Evolutionary conservation across 192 early-diverging fungal genomes (phyloP).

Genomic region (Chytriomyces confervae): DNA sequence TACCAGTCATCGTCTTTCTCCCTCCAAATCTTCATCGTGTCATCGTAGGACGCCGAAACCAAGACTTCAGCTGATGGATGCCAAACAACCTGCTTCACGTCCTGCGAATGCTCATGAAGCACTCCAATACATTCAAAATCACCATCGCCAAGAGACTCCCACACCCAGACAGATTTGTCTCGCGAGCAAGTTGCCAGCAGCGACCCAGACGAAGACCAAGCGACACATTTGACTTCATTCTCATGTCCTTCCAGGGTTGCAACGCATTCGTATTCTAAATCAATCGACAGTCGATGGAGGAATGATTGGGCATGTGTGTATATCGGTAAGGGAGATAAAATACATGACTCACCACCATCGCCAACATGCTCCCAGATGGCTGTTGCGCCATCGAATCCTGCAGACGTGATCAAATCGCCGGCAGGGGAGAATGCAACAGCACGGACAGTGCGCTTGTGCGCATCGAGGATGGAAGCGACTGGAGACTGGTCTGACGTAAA

Average conservation of each 20-base stretch:
- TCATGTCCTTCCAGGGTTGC: slow-evolving; percentile 98
- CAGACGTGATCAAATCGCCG: slow-evolving; percentile 77
- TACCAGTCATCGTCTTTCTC: slow-evolving; percentile 98
- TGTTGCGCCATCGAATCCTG: slow-evolving; percentile 92
- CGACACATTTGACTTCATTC: slow-evolving; percentile 94
- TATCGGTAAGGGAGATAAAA: background rate
- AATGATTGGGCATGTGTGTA: background rate
- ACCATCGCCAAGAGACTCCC: slow-evolving; percentile 65
- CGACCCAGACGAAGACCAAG: slow-evolving; percentile 82
- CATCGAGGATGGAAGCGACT: slow-evolving; percentile 76
- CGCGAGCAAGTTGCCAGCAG: slow-evolving; percentile 92
- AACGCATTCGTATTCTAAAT: slow-evolving; percentile 79
- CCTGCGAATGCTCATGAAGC: slow-evolving; percentile 93
- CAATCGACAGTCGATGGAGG: background rate
- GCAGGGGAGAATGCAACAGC: slow-evolving; percentile 80
- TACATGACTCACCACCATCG: slow-evolving; percentile 31
- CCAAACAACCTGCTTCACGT: slow-evolving; percentile 95
- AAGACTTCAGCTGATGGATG: slow-evolving; percentile 78
- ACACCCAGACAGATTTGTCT: slow-evolving; percentile 99
- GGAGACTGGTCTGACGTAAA: slow-evolving; percentile 66
- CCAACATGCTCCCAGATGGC: slow-evolving; percentile 88
- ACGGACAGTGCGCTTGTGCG: slow-evolving; percentile 93
- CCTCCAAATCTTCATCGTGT: slow-evolving; percentile 91
- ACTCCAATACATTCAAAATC: slow-evolving; percentile 92
- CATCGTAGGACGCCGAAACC: slow-evolving; percentile 90